Evolutionary conservation across 805 yeast species (phyloP).

Genomic region (Starmerella geochares): DNA sequence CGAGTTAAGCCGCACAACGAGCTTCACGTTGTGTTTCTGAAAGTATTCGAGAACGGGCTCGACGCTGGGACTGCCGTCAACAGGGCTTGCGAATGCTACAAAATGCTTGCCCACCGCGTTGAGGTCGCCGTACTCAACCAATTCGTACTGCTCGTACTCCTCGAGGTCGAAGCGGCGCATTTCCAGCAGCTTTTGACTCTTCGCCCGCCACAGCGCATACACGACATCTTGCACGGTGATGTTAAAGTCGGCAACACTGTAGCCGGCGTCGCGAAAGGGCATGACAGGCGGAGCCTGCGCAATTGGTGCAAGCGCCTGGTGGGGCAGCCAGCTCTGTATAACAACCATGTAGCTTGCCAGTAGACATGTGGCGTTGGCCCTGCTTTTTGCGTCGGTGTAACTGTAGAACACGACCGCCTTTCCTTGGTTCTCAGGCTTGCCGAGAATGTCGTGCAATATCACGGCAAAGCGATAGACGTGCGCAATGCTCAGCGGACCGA

Average conservation of each 20-base stretch:
- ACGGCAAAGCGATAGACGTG: slow-evolving; percentile 93
- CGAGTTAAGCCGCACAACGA: slow-evolving; percentile 86
- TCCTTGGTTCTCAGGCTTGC: slow-evolving; percentile 70
- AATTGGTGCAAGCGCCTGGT: slow-evolving; percentile 89
- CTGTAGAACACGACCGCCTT: slow-evolving; percentile 89
- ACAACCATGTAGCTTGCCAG: slow-evolving; percentile 88
- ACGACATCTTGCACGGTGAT: slow-evolving; percentile 89
- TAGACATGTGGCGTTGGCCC: slow-evolving; percentile 92
- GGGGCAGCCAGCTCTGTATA: slow-evolving; percentile 97
- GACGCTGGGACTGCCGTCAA: slow-evolving; percentile 30
- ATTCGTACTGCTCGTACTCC: slow-evolving; percentile 86
- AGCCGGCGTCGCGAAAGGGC: slow-evolving; percentile 96
- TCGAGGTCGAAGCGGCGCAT: slow-evolving; percentile 75
- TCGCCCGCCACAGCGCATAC: slow-evolving; percentile 96
- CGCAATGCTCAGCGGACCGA: slow-evolving; percentile 92
- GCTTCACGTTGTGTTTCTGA: slow-evolving; percentile 58
- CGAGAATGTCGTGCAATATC: slow-evolving; percentile 78
- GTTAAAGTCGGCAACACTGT: slow-evolving; percentile 88
- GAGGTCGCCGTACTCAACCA: slow-evolving; percentile 95
- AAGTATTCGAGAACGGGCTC: slow-evolving; percentile 70
- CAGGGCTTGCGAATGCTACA: slow-evolving; percentile 96
- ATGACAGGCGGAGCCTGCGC: slow-evolving; percentile 83
- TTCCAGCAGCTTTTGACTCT: slow-evolving; percentile 81
- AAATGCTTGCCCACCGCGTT: slow-evolving; percentile 86
- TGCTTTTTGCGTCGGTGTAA: slow-evolving; percentile 62